Evolutionary conservation across 352 stramenopile species (phyloP), one percentile per base, ranked within the genome.

Genomic region (Phytophthora citrophthora): DNA sequence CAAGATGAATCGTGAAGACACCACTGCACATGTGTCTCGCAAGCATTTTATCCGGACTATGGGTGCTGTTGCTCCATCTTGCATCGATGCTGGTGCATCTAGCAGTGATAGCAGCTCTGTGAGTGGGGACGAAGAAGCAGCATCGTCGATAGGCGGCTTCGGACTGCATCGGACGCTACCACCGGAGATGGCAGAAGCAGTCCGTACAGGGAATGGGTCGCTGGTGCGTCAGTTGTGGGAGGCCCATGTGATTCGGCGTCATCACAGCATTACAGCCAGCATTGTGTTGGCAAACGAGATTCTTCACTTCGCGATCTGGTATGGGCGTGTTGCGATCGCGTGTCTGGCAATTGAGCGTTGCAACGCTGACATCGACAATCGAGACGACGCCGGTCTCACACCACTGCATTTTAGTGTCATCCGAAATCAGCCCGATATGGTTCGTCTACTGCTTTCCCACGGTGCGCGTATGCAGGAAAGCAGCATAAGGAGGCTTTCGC

Each of bases 351-450:
- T 95, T 16, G 72, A 85, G 34, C 71, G 73, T 26, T 85, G 74
- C 43, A 74, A 77, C 31, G 88, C 86, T 5, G 72, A 94, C 43
- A 73, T 91, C 13, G 84, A 96, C 66, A 89, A 86, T 59, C 49
- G 60, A 2, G 86, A 96, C 50, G 88, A 94, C 44, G 76, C 70
- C 5, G 70, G 65, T 5, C 69, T 96, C 31, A 93, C 76, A 3
- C 88, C 88, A 15, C 60, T 96, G 26, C 88, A 96, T 64, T 93
- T 94, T 59, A 81, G 72, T 27, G 81, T 90, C 20, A 76, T 94
- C 29, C 81, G 78, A 9, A 94, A 96, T 48, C 77, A 94, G 23
- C 86, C 86, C 1, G 85, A 96, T 43, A 63, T 90, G 51, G 70
- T 90, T 20, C 88, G 88, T 12, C 40, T 94, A 18, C 63, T 96